Conservation (phyloP, 1,284 basidiomycete species). For the Rhodofomes roseus region DNA sequence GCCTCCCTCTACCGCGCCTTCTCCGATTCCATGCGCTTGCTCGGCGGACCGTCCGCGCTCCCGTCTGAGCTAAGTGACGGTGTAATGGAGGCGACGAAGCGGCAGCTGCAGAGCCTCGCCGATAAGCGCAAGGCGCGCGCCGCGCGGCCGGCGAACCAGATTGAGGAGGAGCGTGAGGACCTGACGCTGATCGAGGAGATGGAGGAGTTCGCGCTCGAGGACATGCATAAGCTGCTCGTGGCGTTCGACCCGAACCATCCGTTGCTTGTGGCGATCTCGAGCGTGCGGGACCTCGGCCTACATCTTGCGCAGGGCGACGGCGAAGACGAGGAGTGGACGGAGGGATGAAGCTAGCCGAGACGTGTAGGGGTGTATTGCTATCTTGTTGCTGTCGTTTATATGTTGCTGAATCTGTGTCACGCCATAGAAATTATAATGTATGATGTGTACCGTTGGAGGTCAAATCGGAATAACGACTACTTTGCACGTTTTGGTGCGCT, state of each 20-base stretch:
- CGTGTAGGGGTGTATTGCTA: neutral
- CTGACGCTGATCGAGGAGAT: conserved; percentile 69
- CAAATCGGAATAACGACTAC: neutral
- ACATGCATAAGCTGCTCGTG: conserved; percentile 61
- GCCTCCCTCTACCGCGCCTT: conserved; percentile 76
- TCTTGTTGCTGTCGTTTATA: neutral
- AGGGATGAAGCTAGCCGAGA: conserved; percentile 1
- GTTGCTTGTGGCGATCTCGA: conserved; percentile 62
- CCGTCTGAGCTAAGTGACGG: conserved; percentile 48
- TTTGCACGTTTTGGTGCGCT: no score
- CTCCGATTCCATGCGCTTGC: conserved; percentile 60
- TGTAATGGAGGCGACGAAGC: conserved; percentile 63
- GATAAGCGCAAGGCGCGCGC: conserved; percentile 59
- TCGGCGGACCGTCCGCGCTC: conserved; percentile 52
- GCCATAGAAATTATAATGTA: neutral
- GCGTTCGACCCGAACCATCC: conserved; percentile 55
- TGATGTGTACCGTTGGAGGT: neutral
- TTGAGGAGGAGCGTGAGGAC: conserved; percentile 62
- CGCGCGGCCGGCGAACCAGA: conserved; percentile 33
- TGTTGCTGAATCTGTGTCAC: neutral
- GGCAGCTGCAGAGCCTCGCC: conserved; percentile 62
- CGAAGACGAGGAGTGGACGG: conserved; percentile 34
- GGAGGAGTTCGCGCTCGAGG: conserved; percentile 71
- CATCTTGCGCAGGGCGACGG: conserved; percentile 42
- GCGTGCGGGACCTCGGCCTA: conserved; percentile 65